Base-by-base conservation (phyloP, 306 rosid species). In the Prunus dulcis region DNA sequence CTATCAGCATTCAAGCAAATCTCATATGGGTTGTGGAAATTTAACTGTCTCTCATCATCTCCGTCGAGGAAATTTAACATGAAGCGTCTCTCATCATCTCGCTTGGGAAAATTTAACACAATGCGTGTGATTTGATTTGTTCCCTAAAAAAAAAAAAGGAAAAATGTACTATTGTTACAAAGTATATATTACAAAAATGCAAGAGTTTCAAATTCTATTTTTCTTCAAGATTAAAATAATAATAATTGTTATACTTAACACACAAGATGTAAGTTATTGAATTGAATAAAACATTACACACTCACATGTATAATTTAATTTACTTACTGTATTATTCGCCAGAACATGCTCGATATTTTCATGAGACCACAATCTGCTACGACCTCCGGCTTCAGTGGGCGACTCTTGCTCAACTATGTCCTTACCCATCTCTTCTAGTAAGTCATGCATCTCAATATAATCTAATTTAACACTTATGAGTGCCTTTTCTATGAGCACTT, bases 341-440 rank as follows among this genome's bases (percentile, higher is more conserved):
- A 65, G 8, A 38, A 65, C 75, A 50, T 20, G 67, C 15, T 41
- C 3, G 49, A 82, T 82, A 74, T 84, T 78, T 55, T 82, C 64
- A 23, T 70, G 38, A 80, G 30, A 75, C 82, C 79, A 87, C 23
- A 87, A 10, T 32, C 82, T 87, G 23, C 67, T 75, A 0, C 81
- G 74, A 47, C 72, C 52, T 2, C 84, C 63, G 0, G 75, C 79
- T 1, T 69, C 70, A 22, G 15, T 9, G 34, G 41, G 30, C 3
- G 84, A 47, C 2, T 68, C 73, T 62, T 8, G 34, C 14, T 75
- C 61, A 64, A 66, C 84, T 52, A 72, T 65, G 27, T 80, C 77
- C 51, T 65, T 79, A 3, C 88, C 91, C 49, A 85, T 46, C 71
- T 81, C 76, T 64, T 86, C 85, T 12, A 83, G 20, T 56, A 81